A percentile compares a stretch with the other conserved stretches of the same genome.
These are phyloP conservation scores for Rosellinia necatrix DNA, from an alignment of 2,329 filamentous ascomycete species.

Conservation along the genomic window DNA sequence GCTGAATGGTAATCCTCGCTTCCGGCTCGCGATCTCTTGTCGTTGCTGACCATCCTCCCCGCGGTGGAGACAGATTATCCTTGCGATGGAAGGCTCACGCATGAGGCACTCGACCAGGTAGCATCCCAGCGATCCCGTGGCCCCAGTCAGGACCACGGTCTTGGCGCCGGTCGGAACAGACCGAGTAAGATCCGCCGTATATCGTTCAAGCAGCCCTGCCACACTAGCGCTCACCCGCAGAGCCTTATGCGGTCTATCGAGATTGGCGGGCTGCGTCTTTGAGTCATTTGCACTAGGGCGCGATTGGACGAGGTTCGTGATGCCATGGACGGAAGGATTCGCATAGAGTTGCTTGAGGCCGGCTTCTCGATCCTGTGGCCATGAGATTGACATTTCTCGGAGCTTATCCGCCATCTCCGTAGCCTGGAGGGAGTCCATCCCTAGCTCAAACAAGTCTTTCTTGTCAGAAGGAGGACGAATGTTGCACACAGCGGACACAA, in stretches of 20 bases:
- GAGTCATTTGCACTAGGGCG: neutral
- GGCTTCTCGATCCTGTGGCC: conserved; percentile 18
- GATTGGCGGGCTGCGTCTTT: neutral
- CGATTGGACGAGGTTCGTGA: conserved; percentile 9
- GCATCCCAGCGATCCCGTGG: conserved; percentile 42
- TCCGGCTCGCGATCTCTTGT: conserved; percentile 9
- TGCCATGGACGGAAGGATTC: conserved; percentile 24
- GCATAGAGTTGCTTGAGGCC: conserved; percentile 22
- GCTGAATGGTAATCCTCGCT: neutral
- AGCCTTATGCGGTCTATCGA: neutral
- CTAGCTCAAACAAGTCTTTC: conserved; percentile 26
- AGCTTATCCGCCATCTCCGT: conserved; percentile 22
- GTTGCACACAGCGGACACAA: neutral
- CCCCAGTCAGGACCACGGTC: conserved; percentile 41
- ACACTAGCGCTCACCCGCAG: neutral
- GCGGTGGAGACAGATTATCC: conserved; percentile 36
- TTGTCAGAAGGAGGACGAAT: neutral
- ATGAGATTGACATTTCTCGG: neutral
- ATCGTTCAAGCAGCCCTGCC: conserved; percentile 15
- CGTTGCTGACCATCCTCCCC: conserved; percentile 12
- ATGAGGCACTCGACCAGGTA: conserved; percentile 41
- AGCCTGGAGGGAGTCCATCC: conserved; percentile 28
- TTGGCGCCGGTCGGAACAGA: neutral
- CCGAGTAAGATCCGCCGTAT: conserved; percentile 1
- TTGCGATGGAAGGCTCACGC: conserved; percentile 29